These are phyloP conservation scores for Liquidambar formosana DNA, from an alignment of 164 flowering plant species.

Conservation along the genomic window DNA sequence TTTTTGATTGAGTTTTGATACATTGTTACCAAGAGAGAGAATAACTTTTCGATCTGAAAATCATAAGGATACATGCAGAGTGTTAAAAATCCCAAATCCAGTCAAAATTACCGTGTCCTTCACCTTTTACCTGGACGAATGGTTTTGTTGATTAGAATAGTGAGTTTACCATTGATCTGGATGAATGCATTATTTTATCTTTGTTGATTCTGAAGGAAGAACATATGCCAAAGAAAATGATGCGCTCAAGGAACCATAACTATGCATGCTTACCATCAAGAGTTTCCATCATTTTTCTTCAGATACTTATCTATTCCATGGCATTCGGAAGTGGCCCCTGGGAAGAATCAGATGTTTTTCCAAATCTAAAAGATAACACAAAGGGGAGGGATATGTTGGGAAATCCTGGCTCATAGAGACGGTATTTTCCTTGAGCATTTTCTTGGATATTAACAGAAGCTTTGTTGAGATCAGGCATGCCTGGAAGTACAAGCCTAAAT, in stretches of 20 bases:
- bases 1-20: no score
- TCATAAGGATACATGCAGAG: no score
- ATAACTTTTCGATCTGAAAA: no score
- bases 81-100: no score
- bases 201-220: neutral
- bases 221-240: neutral
- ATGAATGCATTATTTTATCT: no score
- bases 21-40: no score
- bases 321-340: slow-evolving; percentile 93
- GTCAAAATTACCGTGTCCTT: no score
- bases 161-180: no score
- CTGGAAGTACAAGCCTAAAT: slow-evolving; percentile 79
- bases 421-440: slow-evolving; percentile 87
- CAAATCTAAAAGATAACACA: slow-evolving; percentile 71
- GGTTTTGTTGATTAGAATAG: no score
- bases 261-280: slow-evolving; percentile 66
- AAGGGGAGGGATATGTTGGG: slow-evolving; percentile 81
- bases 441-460: slow-evolving; percentile 82
- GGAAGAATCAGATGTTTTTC: slow-evolving; percentile 74
- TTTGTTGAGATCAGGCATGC: slow-evolving; percentile 64
- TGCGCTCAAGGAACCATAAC: neutral
- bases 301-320: slow-evolving; percentile 88
- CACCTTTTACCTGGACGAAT: no score
- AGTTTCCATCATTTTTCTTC: slow-evolving; percentile 68
- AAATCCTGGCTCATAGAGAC: slow-evolving; percentile 89